Evolutionary conservation across 768 basidiomycete genomes (phyloP).

Genomic region (Boletus speciosus): DNA sequence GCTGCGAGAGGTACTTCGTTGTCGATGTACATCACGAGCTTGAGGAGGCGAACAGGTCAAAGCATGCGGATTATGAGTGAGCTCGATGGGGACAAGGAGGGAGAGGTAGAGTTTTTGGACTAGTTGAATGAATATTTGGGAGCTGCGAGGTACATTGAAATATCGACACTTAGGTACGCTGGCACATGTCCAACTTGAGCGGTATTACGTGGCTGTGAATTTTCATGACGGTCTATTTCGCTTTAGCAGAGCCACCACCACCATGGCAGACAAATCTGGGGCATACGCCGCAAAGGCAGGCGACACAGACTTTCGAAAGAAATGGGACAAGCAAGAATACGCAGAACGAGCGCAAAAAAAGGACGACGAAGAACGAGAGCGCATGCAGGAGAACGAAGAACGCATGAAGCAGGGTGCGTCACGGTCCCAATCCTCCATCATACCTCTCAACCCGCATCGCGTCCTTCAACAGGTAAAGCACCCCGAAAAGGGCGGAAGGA

Average conservation of each 20-base stretch:
- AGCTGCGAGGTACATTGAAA: background rate
- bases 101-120: background rate
- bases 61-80: conserved; percentile 5
- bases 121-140: background rate
- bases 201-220: background rate
- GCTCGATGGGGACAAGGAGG: background rate
- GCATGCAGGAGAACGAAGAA: conserved; percentile 85
- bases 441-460: background rate
- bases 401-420: conserved; percentile 73
- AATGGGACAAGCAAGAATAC: conserved; percentile 95
- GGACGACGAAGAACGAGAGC: conserved; percentile 74
- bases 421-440: background rate
- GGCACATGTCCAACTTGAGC: too few species aligned
- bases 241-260: background rate
- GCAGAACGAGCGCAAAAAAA: conserved; percentile 79
- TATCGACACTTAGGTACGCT: too few species aligned
- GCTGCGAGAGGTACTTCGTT: conserved; percentile 49
- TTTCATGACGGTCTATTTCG: too few species aligned
- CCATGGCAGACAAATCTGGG: conserved; percentile 32
- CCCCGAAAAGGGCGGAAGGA: conserved; percentile 61
- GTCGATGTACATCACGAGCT: conserved; percentile 31
- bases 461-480: conserved; percentile 64
- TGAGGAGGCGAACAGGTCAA: background rate
- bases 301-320: conserved; percentile 80
- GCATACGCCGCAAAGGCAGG: conserved; percentile 37